A percentile compares a stretch with the other conserved stretches of the same genome.
Evolutionary conservation across 2,329 filamentous ascomycete genomes (phyloP).

Genomic region (Talaromyces rugulosus): DNA sequence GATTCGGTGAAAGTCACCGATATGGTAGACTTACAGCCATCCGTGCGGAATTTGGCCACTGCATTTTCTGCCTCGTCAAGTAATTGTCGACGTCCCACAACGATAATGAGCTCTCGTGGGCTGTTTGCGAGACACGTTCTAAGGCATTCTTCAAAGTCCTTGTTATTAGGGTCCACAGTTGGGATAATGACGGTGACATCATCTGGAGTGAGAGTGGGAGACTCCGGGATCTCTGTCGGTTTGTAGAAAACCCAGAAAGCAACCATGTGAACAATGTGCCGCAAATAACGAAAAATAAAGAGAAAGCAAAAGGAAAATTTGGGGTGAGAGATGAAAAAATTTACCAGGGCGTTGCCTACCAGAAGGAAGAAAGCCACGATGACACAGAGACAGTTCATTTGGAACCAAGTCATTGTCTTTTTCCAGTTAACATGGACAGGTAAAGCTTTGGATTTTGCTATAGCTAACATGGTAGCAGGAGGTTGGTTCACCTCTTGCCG

Average conservation of each 20-base stretch:
- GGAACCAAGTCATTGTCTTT: too few relatives aligned
- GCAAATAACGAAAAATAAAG: constrained; percentile 45
- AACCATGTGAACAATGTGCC: constrained; percentile 42
- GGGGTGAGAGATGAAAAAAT: neutral
- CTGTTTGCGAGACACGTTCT: constrained; percentile 36
- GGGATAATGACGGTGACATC: constrained; percentile 53
- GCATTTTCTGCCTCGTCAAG: neutral
- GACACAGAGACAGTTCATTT: too few relatives aligned
- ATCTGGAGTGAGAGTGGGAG: constrained; percentile 27
- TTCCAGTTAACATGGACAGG: too few relatives aligned
- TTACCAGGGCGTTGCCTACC: too few relatives aligned
- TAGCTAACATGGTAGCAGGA: too few relatives aligned
- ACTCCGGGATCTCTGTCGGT: constrained; percentile 23
- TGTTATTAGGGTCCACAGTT: constrained; percentile 44
- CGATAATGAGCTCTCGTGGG: constrained; percentile 40
- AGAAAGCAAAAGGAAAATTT: constrained; percentile 29
- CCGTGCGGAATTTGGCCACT: neutral
- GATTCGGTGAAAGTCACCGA: constrained; percentile 26
- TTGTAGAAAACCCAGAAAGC: constrained; percentile 38
- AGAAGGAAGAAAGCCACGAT: too few relatives aligned
- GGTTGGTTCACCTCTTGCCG: too few relatives aligned
- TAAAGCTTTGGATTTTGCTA: too few relatives aligned
- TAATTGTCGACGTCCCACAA: constrained; percentile 39
- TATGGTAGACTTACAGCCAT: constrained; percentile 14
- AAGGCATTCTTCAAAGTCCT: constrained; percentile 42